Percentiles rank a stretch among this genome's conserved stretches.
These are phyloP conservation scores for Penicillium ochrochloron DNA, from an alignment of 495 filamentous ascomycete genomes.

Conservation along the genomic window DNA sequence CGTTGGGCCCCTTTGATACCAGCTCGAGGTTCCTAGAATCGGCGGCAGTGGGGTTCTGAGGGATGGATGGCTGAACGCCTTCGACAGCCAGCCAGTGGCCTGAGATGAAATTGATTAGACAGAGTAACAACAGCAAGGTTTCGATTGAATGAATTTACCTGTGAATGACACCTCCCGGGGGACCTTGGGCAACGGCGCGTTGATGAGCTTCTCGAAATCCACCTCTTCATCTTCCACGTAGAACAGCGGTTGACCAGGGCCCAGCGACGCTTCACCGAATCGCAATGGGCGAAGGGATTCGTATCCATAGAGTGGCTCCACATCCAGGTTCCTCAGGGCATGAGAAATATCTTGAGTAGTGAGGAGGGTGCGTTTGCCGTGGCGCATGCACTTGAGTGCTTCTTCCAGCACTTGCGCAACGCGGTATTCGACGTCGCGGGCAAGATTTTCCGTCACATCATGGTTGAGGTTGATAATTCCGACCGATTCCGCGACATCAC, in stretches of 20 bases:
- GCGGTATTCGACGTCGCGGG: conserved; percentile 93
- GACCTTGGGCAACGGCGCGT: conserved; percentile 91
- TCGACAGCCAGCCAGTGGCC: conserved; percentile 96
- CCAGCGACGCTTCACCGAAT: conserved; percentile 92
- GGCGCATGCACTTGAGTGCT: conserved; percentile 92
- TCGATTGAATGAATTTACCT: conserved; percentile 52
- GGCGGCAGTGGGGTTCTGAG: conserved; percentile 87
- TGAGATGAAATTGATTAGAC: conserved; percentile 42
- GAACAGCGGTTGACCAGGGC: conserved; percentile 92
- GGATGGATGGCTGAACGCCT: conserved; percentile 93
- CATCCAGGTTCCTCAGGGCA: conserved; percentile 81
- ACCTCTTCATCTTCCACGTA: conserved; percentile 99
- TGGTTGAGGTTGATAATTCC: conserved; percentile 79
- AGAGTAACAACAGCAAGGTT: background rate
- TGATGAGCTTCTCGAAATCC: conserved; percentile 98
- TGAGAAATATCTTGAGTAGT: conserved; percentile 84
- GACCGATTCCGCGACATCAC: conserved; percentile 93
- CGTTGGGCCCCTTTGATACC: conserved; percentile 84
- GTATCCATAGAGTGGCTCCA: conserved; percentile 95
- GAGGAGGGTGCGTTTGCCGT: conserved; percentile 78
- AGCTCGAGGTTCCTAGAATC: conserved; percentile 82
- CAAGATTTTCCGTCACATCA: conserved; percentile 80
- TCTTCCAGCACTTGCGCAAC: conserved; percentile 90
- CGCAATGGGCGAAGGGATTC: conserved; percentile 83
- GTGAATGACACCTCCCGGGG: conserved; percentile 93